phyloP scores from a whole-genome alignment of 164 flowering plant genomes.

The Piper betle region DNA sequence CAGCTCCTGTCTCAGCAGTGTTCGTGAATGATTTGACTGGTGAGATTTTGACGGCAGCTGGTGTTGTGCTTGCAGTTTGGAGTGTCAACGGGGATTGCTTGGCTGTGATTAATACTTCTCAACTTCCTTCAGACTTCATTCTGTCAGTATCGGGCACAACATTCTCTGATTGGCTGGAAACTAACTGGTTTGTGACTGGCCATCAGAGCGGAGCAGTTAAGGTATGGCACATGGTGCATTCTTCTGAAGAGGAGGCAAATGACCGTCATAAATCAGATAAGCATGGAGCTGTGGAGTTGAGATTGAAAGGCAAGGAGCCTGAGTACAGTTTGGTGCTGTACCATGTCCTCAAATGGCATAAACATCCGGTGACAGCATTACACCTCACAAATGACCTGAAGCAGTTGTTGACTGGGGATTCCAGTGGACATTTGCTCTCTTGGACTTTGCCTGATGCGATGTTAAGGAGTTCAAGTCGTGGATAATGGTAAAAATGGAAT shows the following conservation, averaged over 20 bases:
- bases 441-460: conserved; percentile 86
- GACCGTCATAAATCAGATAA: conserved; percentile 25
- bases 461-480: conserved; percentile 44
- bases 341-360: conserved; percentile 78
- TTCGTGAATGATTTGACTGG: conserved; percentile 85
- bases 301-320: conserved; percentile 29
- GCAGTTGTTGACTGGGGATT: conserved; percentile 91
- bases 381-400: conserved; percentile 64
- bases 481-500: conserved; percentile 18
- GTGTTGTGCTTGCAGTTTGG: conserved; percentile 88
- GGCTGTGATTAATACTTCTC: conserved; percentile 78
- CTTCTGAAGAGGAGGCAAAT: conserved; percentile 32
- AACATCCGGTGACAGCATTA: conserved; percentile 79
- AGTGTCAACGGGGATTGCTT: conserved; percentile 92
- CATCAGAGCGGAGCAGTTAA: conserved; percentile 98
- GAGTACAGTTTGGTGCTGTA: conserved; percentile 78
- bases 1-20: conserved; percentile 80
- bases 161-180: conserved; percentile 82
- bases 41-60: conserved; percentile 88
- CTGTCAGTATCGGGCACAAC: conserved; percentile 66
- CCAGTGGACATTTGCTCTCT: conserved; percentile 68
- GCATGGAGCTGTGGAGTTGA: conserved; percentile 29
- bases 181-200: conserved; percentile 87
- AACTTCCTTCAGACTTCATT: conserved; percentile 86
- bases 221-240: conserved; percentile 89